Conservation (phyloP, 441 rosid genomes). For the Arabidopsis lyrata region DNA sequence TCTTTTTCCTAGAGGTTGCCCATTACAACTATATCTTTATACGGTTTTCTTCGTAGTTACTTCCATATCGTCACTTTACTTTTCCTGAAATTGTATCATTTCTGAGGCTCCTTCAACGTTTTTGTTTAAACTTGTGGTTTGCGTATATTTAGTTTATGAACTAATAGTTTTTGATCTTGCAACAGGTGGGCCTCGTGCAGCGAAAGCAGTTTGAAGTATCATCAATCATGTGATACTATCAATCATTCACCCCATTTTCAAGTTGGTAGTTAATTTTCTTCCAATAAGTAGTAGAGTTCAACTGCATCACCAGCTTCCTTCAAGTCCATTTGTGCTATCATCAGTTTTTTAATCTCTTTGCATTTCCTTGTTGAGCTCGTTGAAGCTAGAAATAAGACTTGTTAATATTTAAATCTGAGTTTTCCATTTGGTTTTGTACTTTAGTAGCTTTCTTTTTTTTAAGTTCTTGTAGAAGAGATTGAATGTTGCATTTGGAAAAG, state of each 20-base stretch:
- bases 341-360: constrained; percentile 16
- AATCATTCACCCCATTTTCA: constrained; percentile 8
- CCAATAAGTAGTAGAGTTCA: constrained; percentile 37
- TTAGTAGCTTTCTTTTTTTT: not conserved
- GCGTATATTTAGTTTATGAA: not conserved
- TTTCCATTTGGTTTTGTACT: constrained; percentile 17
- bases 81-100: not conserved
- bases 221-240: constrained; percentile 2
- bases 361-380: constrained; percentile 17
- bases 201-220: constrained; percentile 34
- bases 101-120: not conserved
- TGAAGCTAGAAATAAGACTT: constrained; percentile 25
- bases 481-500: not conserved
- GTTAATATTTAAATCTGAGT: constrained; percentile 32
- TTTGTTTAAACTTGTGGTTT: not conserved
- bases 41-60: not conserved
- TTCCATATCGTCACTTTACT: not conserved
- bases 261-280: constrained; percentile 3
- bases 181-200: constrained; percentile 28
- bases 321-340: constrained; percentile 7
- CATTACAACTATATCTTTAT: not conserved
- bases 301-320: constrained; percentile 23
- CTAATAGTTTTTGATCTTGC: constrained; percentile 24
- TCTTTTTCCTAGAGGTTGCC: constrained; percentile 13
- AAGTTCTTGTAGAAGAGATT: not conserved